Conservation (phyloP, 2,329 filamentous ascomycete species). For the Chaetomium sp. region DNA sequence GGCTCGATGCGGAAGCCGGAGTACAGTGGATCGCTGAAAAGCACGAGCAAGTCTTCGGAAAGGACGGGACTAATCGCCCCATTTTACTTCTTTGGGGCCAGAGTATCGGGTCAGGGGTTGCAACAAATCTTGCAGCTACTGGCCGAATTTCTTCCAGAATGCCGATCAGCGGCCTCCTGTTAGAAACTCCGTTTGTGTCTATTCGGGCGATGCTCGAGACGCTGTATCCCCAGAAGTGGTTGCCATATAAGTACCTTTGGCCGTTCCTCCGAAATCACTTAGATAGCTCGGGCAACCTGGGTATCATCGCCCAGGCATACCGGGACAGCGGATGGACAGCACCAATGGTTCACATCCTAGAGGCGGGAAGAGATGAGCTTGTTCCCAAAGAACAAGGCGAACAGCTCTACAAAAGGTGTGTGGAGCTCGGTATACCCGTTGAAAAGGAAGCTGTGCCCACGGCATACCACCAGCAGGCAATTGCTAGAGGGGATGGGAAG, state of each 20-base stretch:
- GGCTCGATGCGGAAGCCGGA: slow-evolving; percentile 59
- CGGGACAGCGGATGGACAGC: slow-evolving; percentile 17
- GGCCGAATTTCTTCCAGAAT: slow-evolving; percentile 34
- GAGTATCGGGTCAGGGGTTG: slow-evolving; percentile 67
- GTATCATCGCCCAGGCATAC: slow-evolving; percentile 33
- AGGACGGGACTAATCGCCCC: slow-evolving; percentile 29
- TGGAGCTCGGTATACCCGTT: slow-evolving; percentile 40
- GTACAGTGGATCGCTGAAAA: slow-evolving; percentile 52
- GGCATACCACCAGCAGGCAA: slow-evolving; percentile 53
- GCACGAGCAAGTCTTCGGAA: slow-evolving; percentile 28
- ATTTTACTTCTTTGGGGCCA: slow-evolving; percentile 66
- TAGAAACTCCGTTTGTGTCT: slow-evolving; percentile 72
- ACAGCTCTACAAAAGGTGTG: slow-evolving; percentile 41
- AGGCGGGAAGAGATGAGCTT: slow-evolving; percentile 53
- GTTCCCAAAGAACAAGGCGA: slow-evolving; percentile 47
- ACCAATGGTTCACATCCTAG: slow-evolving; percentile 44
- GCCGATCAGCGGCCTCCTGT: slow-evolving; percentile 46
- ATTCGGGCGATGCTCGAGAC: slow-evolving; percentile 63
- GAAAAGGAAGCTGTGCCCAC: slow-evolving; percentile 38
- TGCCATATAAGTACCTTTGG: slow-evolving; percentile 69
- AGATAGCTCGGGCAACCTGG: slow-evolving; percentile 48
- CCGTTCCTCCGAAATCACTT: slow-evolving; percentile 64
- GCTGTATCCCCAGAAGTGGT: slow-evolving; percentile 72
- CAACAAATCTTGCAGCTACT: slow-evolving; percentile 51
- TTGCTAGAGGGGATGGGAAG: slow-evolving; percentile 41